A percentile compares a stretch with the other conserved stretches of the same genome.
Conservation (phyloP, 2,329 filamentous ascomycete species). For the Incumbomyces delicatus region DNA sequence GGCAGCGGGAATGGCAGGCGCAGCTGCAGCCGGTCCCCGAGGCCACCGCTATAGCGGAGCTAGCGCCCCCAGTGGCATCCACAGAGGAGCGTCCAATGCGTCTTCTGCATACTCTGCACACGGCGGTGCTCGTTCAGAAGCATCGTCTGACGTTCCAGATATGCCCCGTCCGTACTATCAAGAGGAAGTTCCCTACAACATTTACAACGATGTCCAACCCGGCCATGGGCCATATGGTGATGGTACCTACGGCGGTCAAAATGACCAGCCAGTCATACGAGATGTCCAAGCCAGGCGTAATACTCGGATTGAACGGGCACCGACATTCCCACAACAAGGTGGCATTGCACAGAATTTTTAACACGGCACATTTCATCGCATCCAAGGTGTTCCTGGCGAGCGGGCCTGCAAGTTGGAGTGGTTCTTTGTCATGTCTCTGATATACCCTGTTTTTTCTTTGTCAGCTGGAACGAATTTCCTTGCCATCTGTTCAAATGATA, state of each 20-base stretch:
- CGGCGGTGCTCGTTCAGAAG: slow-evolving; percentile 43
- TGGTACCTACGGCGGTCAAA: slow-evolving; percentile 40
- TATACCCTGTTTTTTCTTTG: slow-evolving; percentile 3
- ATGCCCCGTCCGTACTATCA: slow-evolving; percentile 44
- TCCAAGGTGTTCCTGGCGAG: slow-evolving; percentile 1
- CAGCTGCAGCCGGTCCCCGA: slow-evolving; percentile 9
- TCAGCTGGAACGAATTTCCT: slow-evolving; percentile 4
- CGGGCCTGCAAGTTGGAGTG: neutral
- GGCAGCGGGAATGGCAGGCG: slow-evolving; percentile 50
- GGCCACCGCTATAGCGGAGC: slow-evolving; percentile 38
- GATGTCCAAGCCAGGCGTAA: slow-evolving; percentile 89
- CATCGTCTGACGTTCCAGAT: slow-evolving; percentile 42
- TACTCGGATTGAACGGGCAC: slow-evolving; percentile 85
- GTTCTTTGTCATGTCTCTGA: neutral
- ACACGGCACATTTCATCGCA: neutral
- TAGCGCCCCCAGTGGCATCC: slow-evolving; percentile 52
- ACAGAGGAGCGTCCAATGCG: slow-evolving; percentile 84
- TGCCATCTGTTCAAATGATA: neutral
- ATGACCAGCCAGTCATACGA: slow-evolving; percentile 69
- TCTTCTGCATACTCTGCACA: slow-evolving; percentile 87
- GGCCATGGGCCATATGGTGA: slow-evolving; percentile 46
- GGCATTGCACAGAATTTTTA: slow-evolving; percentile 97
- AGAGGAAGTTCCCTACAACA: slow-evolving; percentile 43
- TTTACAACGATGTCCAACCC: slow-evolving; percentile 35
- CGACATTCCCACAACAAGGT: slow-evolving; percentile 78